Conservation (phyloP, 441 rosid species). For the Erodium trifolium region DNA sequence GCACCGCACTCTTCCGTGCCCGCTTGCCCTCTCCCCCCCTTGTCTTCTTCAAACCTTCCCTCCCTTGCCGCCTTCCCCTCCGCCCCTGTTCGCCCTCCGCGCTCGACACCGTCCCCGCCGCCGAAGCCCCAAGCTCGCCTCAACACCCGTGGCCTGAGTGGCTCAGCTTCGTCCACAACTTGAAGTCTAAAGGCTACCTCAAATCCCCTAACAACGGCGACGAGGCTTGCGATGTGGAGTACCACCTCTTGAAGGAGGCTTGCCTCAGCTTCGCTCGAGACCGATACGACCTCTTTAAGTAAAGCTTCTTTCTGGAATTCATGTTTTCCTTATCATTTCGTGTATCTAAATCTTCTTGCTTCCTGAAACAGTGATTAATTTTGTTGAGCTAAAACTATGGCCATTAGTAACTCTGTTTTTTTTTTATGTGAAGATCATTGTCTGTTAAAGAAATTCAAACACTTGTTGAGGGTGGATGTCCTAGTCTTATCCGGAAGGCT, state of each 20-base stretch:
- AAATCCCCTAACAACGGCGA: slow-evolving; percentile 13
- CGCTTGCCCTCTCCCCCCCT: slow-evolving; percentile 21
- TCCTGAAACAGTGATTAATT: no score
- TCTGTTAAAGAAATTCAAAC: slow-evolving; percentile 47
- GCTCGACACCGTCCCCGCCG: slow-evolving; percentile 2
- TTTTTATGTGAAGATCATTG: slow-evolving; percentile 42
- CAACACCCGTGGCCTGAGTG: slow-evolving; percentile 92
- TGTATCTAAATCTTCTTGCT: no score
- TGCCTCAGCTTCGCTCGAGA: slow-evolving; percentile 91
- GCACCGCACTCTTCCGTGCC: no score
- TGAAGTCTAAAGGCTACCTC: slow-evolving; percentile 67
- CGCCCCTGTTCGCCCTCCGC: no score
- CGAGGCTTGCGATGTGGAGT: slow-evolving; percentile 14
- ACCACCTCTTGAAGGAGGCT: slow-evolving; percentile 51
- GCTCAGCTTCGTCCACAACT: slow-evolving; percentile 62
- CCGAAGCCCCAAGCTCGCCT: slow-evolving; percentile 15
- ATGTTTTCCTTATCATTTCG: no score
- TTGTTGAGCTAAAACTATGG: no score
- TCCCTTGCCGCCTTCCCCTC: slow-evolving; percentile 15
- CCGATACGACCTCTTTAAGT: slow-evolving; percentile 75
- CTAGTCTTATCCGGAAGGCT: slow-evolving; percentile 61
- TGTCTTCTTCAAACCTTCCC: slow-evolving; percentile 31
- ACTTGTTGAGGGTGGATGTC: slow-evolving; percentile 74
- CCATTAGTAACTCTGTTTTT: no score
- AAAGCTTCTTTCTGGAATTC: slow-evolving; percentile 13